Evolutionary conservation across 306 rosid species (phyloP).

Genomic region (Glycine tomentella): DNA sequence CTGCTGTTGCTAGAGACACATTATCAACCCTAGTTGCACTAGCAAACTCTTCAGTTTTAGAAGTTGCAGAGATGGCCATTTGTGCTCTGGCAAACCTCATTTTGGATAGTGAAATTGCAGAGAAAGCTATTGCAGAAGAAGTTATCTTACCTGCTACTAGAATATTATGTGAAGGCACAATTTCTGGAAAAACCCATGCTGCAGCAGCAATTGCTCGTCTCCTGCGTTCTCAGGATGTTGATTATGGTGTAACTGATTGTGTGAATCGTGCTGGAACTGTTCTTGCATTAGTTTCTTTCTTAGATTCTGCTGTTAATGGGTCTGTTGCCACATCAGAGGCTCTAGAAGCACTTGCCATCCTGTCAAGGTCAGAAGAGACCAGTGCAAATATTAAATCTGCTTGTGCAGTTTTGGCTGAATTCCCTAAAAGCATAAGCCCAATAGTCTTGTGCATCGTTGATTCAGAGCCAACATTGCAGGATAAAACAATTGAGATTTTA

Average conservation of each 20-base stretch:
- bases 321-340: conserved; percentile 82
- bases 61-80: conserved; percentile 85
- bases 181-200: conserved; percentile 83
- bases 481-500: conserved; percentile 88
- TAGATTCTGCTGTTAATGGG: conserved; percentile 74
- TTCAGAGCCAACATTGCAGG: conserved; percentile 77
- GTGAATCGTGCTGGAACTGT: conserved; percentile 87
- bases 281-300: conserved; percentile 87
- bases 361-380: conserved; percentile 75
- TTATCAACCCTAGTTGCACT: conserved; percentile 69
- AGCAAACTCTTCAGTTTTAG: conserved; percentile 80
- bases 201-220: conserved; percentile 97
- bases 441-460: conserved; percentile 81
- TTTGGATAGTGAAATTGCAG: conserved; percentile 78
- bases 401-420: conserved; percentile 91
- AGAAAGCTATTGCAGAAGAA: conserved; percentile 81
- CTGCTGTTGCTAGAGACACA: conserved; percentile 76
- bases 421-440: conserved; percentile 79
- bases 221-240: conserved; percentile 75
- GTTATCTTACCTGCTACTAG: conserved; percentile 91
- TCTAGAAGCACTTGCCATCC: conserved; percentile 89
- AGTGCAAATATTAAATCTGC: conserved; percentile 73
- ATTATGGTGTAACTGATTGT: conserved; percentile 75
- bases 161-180: conserved; percentile 83
- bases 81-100: conserved; percentile 96